A percentile compares a stretch with the other conserved stretches of the same genome.
Conservation (phyloP, 768 basidiomycete species). For the Thelephora ganbajun region DNA sequence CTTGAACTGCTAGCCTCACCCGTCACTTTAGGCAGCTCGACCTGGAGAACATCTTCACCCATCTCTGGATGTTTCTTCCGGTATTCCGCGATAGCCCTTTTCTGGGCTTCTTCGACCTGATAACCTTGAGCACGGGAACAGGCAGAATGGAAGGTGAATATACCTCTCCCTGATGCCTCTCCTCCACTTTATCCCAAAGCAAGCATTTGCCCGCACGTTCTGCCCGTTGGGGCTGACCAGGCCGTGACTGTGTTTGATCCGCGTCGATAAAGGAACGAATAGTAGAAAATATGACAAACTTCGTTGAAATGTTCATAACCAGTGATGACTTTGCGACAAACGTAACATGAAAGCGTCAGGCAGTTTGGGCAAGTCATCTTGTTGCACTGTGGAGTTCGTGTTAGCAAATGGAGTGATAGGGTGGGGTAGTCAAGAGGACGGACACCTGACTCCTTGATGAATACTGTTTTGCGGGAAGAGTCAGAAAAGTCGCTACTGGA, state of each 20-base stretch:
- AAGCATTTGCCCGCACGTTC: slow-evolving; percentile 34
- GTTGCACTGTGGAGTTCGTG: slow-evolving; percentile 52
- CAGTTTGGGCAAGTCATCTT: slow-evolving; percentile 81
- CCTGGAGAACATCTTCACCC: slow-evolving; percentile 41
- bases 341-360: slow-evolving; percentile 63
- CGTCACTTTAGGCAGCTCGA: slow-evolving; percentile 39
- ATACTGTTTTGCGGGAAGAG: slow-evolving; percentile 31
- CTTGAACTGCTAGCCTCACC: no score
- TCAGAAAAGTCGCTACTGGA: slow-evolving; percentile 2
- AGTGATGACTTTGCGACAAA: slow-evolving; percentile 58
- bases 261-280: slow-evolving; percentile 1
- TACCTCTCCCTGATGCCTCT: slow-evolving; percentile 56
- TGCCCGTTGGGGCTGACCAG: slow-evolving; percentile 10
- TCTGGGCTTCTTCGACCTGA: slow-evolving; percentile 57
- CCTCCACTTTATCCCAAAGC: slow-evolving; percentile 56
- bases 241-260: slow-evolving; percentile 9
- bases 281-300: slow-evolving; percentile 17
- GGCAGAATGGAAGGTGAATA: slow-evolving; percentile 3
- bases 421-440: slow-evolving; percentile 11
- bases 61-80: slow-evolving; percentile 49
- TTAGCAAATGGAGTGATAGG: background rate
- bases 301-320: slow-evolving; percentile 70
- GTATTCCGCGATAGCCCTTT: slow-evolving; percentile 50
- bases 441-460: slow-evolving; percentile 71
- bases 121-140: background rate